A percentile compares a stretch with the other conserved stretches of the same genome.
Conservation (phyloP, 163 green algal species). For the Scenedesmus sp. region DNA sequence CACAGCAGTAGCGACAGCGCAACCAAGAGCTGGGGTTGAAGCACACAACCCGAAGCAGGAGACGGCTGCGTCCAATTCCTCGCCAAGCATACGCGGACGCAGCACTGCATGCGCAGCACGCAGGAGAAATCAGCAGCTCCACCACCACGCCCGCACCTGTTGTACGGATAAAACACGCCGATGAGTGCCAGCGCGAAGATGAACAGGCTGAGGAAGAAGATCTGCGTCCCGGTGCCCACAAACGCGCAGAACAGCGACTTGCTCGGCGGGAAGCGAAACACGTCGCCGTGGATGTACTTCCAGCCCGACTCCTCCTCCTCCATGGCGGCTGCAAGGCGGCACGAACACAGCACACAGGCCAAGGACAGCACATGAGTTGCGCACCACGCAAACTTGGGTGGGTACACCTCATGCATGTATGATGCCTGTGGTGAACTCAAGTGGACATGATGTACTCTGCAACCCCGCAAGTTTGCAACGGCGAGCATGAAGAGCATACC, state of each 20-base stretch:
- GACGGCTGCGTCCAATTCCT: too few species aligned
- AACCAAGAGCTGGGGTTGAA: too few species aligned
- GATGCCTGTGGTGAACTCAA: not conserved
- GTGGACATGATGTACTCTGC: too few species aligned
- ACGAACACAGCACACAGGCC: not conserved
- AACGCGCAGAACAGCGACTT: slow-evolving; percentile 86
- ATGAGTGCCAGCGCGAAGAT: slow-evolving; percentile 93
- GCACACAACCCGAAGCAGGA: too few species aligned
- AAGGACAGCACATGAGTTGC: too few species aligned
- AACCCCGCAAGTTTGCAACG: not conserved
- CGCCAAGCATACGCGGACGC: too few species aligned
- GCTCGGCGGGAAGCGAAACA: slow-evolving; percentile 88
- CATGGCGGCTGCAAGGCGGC: slow-evolving; percentile 35
- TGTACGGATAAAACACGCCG: slow-evolving; percentile 98
- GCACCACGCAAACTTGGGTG: too few species aligned
- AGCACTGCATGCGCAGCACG: too few species aligned
- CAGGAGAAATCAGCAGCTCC: too few species aligned
- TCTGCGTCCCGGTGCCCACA: slow-evolving; percentile 85
- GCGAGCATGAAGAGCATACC: too few species aligned
- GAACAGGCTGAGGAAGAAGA: slow-evolving; percentile 84
- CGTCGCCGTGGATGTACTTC: slow-evolving; percentile 90
- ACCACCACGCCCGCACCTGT: slow-evolving; percentile 57
- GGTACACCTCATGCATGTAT: too few species aligned
- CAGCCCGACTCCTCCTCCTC: slow-evolving; percentile 95
- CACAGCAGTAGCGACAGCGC: not conserved